phyloP scores from a whole-genome alignment of 2,329 filamentous ascomycete species.

The Ophiostoma australiae region DNA sequence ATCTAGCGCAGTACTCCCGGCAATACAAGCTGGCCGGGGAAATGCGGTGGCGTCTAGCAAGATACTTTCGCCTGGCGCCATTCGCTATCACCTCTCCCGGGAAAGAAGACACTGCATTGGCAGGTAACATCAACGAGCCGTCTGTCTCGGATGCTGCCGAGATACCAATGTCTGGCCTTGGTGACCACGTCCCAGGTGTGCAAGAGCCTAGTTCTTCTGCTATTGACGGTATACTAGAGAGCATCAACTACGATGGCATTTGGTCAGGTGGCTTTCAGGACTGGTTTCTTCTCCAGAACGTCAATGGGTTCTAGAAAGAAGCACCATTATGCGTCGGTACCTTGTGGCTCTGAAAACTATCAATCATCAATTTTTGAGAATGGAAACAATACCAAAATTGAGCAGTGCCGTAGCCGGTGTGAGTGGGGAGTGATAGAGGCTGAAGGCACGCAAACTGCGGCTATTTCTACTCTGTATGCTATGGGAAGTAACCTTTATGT shows the following conservation, averaged over 20 bases:
- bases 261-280: constrained; percentile 2
- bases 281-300: not conserved
- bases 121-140: not conserved
- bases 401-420: too few relatives aligned
- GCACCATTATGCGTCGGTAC: not conserved
- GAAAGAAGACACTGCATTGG: not conserved
- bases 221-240: not conserved
- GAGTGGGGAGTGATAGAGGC: too few relatives aligned
- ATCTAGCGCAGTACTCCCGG: not conserved
- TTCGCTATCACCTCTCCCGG: not conserved
- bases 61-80: not conserved
- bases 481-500: too few relatives aligned
- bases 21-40: not conserved
- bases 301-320: not conserved
- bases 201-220: not conserved
- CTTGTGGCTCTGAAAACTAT: too few relatives aligned
- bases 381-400: too few relatives aligned
- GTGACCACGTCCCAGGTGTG: not conserved
- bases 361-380: too few relatives aligned
- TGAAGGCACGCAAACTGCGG: too few relatives aligned
- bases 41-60: not conserved
- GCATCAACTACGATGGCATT: constrained; percentile 3
- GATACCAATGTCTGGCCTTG: not conserved
- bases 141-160: not conserved
- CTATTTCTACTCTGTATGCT: too few relatives aligned